Evolutionary conservation across 179 eudicot species (phyloP).

Genomic region (Vitellaria paradoxa): DNA sequence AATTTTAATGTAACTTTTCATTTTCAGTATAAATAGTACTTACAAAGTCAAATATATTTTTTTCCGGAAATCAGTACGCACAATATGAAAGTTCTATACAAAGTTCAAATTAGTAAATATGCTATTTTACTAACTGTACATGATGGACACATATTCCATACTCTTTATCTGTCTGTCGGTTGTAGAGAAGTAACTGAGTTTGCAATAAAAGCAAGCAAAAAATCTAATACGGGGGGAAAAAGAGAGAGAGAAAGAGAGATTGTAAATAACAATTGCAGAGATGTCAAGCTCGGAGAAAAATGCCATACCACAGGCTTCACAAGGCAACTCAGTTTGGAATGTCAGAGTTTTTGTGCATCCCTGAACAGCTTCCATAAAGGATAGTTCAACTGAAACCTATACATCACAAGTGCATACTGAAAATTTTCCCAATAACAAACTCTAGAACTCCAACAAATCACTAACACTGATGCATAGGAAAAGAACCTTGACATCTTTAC

Average conservation of each 20-base stretch:
- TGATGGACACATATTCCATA: too few species aligned
- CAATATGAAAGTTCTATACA: background rate
- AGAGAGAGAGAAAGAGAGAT: constrained; percentile 2
- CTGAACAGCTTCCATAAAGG: constrained; percentile 99
- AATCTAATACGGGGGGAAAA: background rate
- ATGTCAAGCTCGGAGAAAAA: background rate
- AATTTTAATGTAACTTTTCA: too few species aligned
- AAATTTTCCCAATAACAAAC: background rate
- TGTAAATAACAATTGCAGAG: constrained; percentile 5
- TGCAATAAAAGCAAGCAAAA: background rate
- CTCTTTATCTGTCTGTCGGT: background rate
- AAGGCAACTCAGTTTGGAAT: constrained; percentile 68
- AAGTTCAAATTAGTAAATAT: too few species aligned
- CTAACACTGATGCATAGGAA: background rate
- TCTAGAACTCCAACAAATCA: background rate
- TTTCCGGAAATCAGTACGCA: too few species aligned
- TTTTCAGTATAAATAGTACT: too few species aligned
- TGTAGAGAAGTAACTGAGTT: background rate
- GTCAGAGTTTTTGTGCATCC: constrained; percentile 79
- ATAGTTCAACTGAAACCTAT: constrained; percentile 65
- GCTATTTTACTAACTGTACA: background rate
- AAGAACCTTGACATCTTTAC: constrained; percentile 62
- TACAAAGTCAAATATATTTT: too few species aligned
- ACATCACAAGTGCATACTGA: background rate
- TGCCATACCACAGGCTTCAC: constrained; percentile 71